Conservation (phyloP, 108 stramenopile genomes). For the Nannochloropsis salina region DNA sequence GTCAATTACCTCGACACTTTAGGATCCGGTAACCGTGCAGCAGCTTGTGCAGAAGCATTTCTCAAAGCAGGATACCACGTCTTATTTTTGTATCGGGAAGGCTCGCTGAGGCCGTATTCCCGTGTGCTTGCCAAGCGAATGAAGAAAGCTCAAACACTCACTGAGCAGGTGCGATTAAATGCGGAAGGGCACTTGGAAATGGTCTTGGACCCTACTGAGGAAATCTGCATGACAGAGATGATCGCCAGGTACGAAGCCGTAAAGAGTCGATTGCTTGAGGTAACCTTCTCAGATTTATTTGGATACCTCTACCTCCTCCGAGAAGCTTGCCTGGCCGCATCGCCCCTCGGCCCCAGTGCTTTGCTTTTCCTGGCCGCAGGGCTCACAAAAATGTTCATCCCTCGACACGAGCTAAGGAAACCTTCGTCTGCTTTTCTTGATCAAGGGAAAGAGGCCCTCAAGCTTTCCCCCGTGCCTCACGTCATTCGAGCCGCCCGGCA, state of each 20-base stretch:
- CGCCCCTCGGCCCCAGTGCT: neutral
- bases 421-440: neutral
- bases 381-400: constrained; percentile 9
- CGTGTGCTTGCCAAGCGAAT: neutral
- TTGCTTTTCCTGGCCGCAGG: neutral
- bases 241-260: neutral
- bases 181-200: neutral
- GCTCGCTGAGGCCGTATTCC: neutral
- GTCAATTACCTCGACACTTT: constrained; percentile 18
- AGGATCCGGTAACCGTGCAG: neutral
- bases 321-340: neutral
- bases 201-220: neutral
- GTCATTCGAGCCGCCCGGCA: neutral
- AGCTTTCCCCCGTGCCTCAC: constrained; percentile 8
- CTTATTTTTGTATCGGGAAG: neutral
- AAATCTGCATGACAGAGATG: neutral
- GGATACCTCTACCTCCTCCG: neutral
- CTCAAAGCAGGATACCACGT: neutral
- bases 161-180: neutral
- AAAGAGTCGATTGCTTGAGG: neutral
- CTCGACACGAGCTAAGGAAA: neutral
- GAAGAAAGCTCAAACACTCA: constrained; percentile 7
- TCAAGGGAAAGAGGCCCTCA: constrained; percentile 12
- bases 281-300: neutral
- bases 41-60: constrained; percentile 6